These are phyloP conservation scores for Teunomyces panamensis DNA, from an alignment of 805 yeast genomes.

Conservation along the genomic window DNA sequence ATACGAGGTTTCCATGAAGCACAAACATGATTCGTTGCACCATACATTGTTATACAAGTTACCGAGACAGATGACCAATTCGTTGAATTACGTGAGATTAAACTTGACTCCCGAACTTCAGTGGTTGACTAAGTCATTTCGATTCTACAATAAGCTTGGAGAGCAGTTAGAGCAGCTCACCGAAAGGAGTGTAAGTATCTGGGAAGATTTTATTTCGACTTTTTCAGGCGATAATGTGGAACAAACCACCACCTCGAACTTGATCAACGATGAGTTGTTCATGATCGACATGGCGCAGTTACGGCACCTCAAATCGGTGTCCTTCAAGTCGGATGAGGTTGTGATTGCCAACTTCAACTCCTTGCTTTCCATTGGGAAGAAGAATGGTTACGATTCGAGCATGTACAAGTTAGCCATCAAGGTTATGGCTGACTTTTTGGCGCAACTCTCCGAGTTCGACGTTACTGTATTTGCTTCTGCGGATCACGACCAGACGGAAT, in stretches of 20 bases:
- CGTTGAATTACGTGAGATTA: constrained; percentile 7
- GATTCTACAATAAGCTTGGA: constrained; percentile 5
- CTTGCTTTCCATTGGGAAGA: constrained; percentile 38
- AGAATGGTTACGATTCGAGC: constrained; percentile 40
- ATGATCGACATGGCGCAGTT: constrained; percentile 49
- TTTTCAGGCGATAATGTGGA: background rate
- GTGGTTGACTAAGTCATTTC: constrained; percentile 9
- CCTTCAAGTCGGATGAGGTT: constrained; percentile 17
- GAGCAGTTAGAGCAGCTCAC: constrained; percentile 25
- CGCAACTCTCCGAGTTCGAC: constrained; percentile 15
- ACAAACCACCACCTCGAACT: constrained; percentile 13
- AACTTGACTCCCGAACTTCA: constrained; percentile 26
- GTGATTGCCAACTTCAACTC: constrained; percentile 43
- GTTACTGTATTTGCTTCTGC: constrained; percentile 15
- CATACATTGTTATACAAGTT: constrained; percentile 14
- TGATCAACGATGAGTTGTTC: constrained; percentile 45
- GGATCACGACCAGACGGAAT: constrained; percentile 12
- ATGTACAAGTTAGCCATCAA: constrained; percentile 40
- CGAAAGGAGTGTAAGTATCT: constrained; percentile 31
- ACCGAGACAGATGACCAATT: constrained; percentile 15
- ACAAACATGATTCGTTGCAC: constrained; percentile 7
- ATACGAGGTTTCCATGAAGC: constrained; percentile 15
- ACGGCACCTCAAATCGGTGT: constrained; percentile 32
- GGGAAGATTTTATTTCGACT: constrained; percentile 30
- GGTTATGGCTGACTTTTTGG: constrained; percentile 23